A percentile compares a stretch with the other conserved stretches of the same genome.
Conservation (phyloP, 148 eudicot genomes). For the Silene uniflora region DNA sequence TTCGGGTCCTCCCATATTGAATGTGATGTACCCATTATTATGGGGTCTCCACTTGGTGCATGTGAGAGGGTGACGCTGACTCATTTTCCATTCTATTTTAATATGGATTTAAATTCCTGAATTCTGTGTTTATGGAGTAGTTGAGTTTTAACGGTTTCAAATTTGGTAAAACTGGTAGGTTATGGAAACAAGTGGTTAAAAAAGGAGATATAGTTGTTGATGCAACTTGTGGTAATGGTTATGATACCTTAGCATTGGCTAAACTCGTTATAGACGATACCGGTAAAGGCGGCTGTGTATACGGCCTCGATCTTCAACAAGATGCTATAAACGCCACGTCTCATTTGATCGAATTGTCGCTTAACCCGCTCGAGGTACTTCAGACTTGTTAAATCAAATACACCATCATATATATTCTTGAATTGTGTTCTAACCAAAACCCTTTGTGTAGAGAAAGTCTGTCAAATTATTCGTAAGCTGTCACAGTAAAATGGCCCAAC, state of each 20-base stretch:
- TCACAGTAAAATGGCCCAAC: slow-evolving; percentile 77
- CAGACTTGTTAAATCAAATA: too few species aligned
- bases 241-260: slow-evolving; percentile 80
- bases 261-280: slow-evolving; percentile 55
- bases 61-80: too few species aligned
- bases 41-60: too few species aligned
- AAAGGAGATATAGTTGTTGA: slow-evolving; percentile 79
- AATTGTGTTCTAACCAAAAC: not conserved
- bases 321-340: slow-evolving; percentile 59
- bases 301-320: slow-evolving; percentile 74
- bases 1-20: too few species aligned
- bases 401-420: not conserved
- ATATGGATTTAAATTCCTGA: too few species aligned
- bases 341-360: slow-evolving; percentile 50
- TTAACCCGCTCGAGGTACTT: slow-evolving; percentile 50
- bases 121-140: not conserved
- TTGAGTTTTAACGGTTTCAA: too few species aligned
- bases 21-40: too few species aligned
- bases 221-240: slow-evolving; percentile 96
- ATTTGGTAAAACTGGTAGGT: slow-evolving; percentile 31
- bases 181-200: slow-evolving; percentile 65
- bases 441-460: slow-evolving; percentile 49
- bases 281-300: slow-evolving; percentile 48
- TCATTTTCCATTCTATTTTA: too few species aligned
- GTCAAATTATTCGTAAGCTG: slow-evolving; percentile 61